Evolutionary conservation across 1,284 basidiomycete species (phyloP).

Genomic region (Phellinidium pouzarii): DNA sequence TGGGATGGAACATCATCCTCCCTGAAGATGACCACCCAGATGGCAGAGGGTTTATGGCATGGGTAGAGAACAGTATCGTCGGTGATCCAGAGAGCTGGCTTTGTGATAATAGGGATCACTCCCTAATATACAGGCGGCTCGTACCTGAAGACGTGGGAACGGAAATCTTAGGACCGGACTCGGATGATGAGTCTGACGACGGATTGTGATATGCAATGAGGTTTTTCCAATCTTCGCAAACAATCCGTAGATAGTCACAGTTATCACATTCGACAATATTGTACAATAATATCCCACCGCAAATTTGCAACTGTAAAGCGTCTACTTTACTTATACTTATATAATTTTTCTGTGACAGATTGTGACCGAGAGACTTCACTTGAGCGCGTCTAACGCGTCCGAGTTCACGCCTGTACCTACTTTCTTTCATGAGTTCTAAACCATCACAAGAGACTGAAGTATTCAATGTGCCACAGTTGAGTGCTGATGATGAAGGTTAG

Average conservation of each 20-base stretch:
- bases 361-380: too few species aligned
- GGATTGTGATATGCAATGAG: not conserved
- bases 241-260: not conserved
- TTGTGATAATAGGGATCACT: not conserved
- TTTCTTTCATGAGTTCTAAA: not conserved
- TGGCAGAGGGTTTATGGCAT: slow-evolving; percentile 46
- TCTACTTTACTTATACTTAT: too few species aligned
- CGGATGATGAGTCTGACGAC: not conserved
- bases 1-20: slow-evolving; percentile 61
- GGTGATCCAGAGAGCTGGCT: slow-evolving; percentile 45
- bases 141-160: not conserved
- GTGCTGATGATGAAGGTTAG: slow-evolving; percentile 9
- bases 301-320: too few species aligned
- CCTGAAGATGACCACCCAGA: slow-evolving; percentile 38
- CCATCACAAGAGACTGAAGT: not conserved
- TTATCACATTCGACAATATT: too few species aligned
- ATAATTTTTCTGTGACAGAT: too few species aligned
- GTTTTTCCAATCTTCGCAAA: too few species aligned
- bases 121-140: slow-evolving; percentile 4
- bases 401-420: not conserved
- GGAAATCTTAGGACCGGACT: not conserved
- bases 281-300: too few species aligned
- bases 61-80: slow-evolving; percentile 42
- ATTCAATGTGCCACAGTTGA: not conserved
- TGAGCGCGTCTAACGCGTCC: too few species aligned